Evolutionary conservation across 2,329 filamentous ascomycete species (phyloP).

Genomic region (Colletotrichum orbiculare): DNA sequence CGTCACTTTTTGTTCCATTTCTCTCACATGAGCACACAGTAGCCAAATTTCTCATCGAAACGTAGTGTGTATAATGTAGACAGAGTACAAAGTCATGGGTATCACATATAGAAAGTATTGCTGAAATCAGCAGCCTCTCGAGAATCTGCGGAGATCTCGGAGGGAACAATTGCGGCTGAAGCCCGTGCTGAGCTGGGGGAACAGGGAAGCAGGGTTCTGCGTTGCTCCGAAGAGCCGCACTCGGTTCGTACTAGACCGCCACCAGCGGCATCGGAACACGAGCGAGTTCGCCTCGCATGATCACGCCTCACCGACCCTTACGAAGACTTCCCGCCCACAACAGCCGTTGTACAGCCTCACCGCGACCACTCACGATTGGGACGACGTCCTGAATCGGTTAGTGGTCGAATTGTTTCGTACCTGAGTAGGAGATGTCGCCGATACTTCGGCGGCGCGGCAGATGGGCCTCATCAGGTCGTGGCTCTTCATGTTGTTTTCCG

Average conservation of each 20-base stretch:
- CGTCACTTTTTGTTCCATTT: too few species aligned
- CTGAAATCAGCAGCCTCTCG: slow-evolving; percentile 7
- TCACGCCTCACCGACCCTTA: slow-evolving; percentile 7
- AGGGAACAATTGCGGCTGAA: slow-evolving; percentile 26
- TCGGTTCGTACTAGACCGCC: slow-evolving; percentile 2
- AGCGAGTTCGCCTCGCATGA: slow-evolving; percentile 12
- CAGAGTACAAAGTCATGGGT: slow-evolving; percentile 17
- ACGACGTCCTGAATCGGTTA: slow-evolving; percentile 4
- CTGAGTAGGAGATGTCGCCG: slow-evolving; percentile 21
- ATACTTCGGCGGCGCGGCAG: slow-evolving; percentile 26
- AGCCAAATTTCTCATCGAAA: too few species aligned
- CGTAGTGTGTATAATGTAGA: too few species aligned
- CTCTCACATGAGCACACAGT: too few species aligned
- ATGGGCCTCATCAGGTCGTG: slow-evolving; percentile 21
- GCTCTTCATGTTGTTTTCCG: slow-evolving; percentile 34
- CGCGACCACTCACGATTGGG: neutral
- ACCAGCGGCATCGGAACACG: neutral
- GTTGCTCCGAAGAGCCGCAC: slow-evolving; percentile 22
- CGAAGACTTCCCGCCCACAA: neutral
- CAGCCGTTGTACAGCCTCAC: neutral
- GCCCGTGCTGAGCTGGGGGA: slow-evolving; percentile 19
- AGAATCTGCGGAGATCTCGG: neutral
- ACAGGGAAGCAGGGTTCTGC: slow-evolving; percentile 6
- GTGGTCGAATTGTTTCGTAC: slow-evolving; percentile 17
- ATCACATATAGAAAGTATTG: slow-evolving; percentile 25